phyloP scores from a whole-genome alignment of 2,329 filamentous ascomycete genomes.

The Acrocalymma vagum region DNA sequence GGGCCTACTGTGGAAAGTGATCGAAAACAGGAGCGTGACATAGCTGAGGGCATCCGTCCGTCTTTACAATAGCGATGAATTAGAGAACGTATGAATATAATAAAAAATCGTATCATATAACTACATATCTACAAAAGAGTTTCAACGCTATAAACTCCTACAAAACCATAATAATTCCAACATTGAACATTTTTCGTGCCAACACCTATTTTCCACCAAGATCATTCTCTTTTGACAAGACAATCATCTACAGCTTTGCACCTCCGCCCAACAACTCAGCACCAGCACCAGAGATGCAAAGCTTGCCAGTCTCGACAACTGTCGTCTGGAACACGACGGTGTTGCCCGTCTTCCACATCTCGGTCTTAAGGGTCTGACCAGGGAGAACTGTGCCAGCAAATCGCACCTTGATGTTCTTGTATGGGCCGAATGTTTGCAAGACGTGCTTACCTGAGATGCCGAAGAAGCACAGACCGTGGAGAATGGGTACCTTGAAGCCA shows the following conservation, averaged over 20 bases:
- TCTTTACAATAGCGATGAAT: no score
- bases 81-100: no score
- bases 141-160: no score
- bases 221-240: no score
- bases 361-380: slow-evolving; percentile 86
- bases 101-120: no score
- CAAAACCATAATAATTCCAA: no score
- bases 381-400: slow-evolving; percentile 88
- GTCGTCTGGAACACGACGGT: slow-evolving; percentile 85
- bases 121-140: no score
- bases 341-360: slow-evolving; percentile 91
- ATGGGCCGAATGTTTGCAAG: slow-evolving; percentile 80
- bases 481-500: slow-evolving; percentile 91
- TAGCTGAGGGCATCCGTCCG: no score
- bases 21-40: no score
- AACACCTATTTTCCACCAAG: no score
- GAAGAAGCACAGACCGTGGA: slow-evolving; percentile 97
- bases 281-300: slow-evolving; percentile 82
- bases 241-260: slow-evolving; percentile 49
- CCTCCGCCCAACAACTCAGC: slow-evolving; percentile 72
- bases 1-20: no score
- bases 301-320: slow-evolving; percentile 92
- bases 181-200: no score
- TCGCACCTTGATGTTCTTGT: slow-evolving; percentile 91
- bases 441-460: slow-evolving; percentile 92